Conservation (phyloP, 2,329 filamentous ascomycete species). For the Mycocentrospora acerina region DNA sequence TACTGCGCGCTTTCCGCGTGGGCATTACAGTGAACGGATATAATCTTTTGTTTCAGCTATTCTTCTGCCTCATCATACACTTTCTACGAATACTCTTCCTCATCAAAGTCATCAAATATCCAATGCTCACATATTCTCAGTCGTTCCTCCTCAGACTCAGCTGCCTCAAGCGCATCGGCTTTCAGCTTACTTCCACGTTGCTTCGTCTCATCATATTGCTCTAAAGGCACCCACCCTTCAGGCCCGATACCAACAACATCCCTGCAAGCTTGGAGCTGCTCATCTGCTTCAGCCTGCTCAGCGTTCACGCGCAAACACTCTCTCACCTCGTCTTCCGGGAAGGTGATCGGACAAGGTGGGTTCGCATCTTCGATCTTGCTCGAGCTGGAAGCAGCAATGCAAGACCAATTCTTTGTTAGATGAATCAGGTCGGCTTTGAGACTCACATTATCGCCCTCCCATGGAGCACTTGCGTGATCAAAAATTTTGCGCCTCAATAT, state of each 20-base stretch:
- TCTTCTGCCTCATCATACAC: no score
- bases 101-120: conserved; percentile 37
- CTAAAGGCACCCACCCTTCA: conserved; percentile 31
- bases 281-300: conserved; percentile 25
- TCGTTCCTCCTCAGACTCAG: conserved; percentile 23
- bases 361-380: conserved; percentile 4
- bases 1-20: no score
- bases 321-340: conserved; percentile 19
- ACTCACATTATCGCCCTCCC: conserved; percentile 33
- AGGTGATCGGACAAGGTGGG: conserved; percentile 23
- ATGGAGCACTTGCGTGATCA: conserved; percentile 26
- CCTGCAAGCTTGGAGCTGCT: conserved; percentile 24
- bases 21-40: no score
- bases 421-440: conserved; percentile 30
- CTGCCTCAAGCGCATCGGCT: conserved; percentile 21
- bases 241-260: conserved; percentile 24
- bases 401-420: conserved; percentile 22
- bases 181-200: conserved; percentile 18
- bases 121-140: conserved; percentile 22
- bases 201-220: conserved; percentile 24
- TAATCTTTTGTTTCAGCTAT: no score
- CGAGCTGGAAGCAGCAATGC: conserved; percentile 5
- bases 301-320: conserved; percentile 22
- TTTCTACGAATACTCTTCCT: conserved; percentile 26
- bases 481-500: conserved; percentile 26